Conservation (phyloP, 441 rosid species). For the Erodium texanum region DNA sequence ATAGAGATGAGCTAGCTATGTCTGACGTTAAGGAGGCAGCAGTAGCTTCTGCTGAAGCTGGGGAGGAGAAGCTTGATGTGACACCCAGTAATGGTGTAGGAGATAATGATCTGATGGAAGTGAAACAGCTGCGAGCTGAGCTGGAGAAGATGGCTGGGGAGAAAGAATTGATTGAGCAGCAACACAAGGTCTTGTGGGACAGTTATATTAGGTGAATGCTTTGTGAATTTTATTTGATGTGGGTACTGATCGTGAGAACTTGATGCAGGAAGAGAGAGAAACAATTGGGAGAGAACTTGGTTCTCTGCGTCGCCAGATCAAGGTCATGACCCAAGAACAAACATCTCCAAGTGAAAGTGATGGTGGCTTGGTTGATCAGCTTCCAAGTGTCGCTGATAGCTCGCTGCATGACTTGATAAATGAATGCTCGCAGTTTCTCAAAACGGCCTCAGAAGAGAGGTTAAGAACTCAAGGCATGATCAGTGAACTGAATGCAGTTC, state of each 20-base stretch:
- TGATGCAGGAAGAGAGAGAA: slow-evolving; percentile 50
- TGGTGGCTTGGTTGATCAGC: slow-evolving; percentile 7
- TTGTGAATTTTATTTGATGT: slow-evolving; percentile 10
- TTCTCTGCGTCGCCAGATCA: slow-evolving; percentile 37
- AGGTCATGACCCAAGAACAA: slow-evolving; percentile 26
- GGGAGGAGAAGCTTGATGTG: slow-evolving; percentile 5
- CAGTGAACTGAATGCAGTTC: slow-evolving; percentile 32
- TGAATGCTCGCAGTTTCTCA: slow-evolving; percentile 44
- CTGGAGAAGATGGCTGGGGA: slow-evolving; percentile 33
- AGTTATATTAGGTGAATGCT: slow-evolving; percentile 4
- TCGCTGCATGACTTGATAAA: slow-evolving; percentile 28
- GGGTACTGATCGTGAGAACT: slow-evolving; percentile 3
- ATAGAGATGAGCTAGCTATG: slow-evolving; percentile 53
- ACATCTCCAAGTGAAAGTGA: slow-evolving; percentile 23
- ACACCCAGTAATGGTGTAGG: slow-evolving; percentile 21
- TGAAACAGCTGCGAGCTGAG: slow-evolving; percentile 22
- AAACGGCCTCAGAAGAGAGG: slow-evolving; percentile 34
- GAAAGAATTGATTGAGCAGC: slow-evolving; percentile 27
- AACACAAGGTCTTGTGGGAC: slow-evolving; percentile 32
- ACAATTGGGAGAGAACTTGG: slow-evolving; percentile 34
- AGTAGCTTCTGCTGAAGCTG: slow-evolving; percentile 13
- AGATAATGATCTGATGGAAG: slow-evolving; percentile 16
- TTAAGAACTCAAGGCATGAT: slow-evolving; percentile 33
- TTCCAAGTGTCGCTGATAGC: slow-evolving; percentile 8
- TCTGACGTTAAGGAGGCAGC: slow-evolving; percentile 17